phyloP scores from a whole-genome alignment of 306 rosid genomes.

The Prunus mongolica region DNA sequence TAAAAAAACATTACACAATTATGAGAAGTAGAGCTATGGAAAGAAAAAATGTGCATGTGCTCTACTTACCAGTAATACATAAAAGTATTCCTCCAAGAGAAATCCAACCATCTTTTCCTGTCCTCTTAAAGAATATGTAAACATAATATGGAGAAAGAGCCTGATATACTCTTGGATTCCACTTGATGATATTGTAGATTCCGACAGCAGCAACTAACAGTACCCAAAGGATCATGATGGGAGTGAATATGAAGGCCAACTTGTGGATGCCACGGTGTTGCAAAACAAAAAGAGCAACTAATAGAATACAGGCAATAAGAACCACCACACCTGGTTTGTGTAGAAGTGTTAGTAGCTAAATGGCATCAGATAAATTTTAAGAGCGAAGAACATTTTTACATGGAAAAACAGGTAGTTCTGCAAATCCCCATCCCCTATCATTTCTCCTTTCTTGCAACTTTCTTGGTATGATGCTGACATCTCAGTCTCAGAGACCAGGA shows the following conservation, averaged over 20 bases:
- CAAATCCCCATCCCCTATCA: neutral
- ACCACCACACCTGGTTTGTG: constrained; percentile 53
- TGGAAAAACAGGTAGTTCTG: neutral
- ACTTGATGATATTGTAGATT: constrained; percentile 64
- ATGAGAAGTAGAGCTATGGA: constrained; percentile 14
- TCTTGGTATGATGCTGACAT: neutral
- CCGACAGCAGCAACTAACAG: constrained; percentile 58
- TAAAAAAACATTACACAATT: constrained; percentile 18
- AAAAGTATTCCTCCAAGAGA: constrained; percentile 76
- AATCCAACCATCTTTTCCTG: constrained; percentile 77
- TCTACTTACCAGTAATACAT: constrained; percentile 62
- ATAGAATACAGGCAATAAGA: constrained; percentile 54
- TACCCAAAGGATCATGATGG: constrained; percentile 69
- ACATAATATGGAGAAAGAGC: constrained; percentile 82
- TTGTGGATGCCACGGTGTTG: constrained; percentile 83
- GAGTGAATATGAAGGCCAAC: constrained; percentile 73
- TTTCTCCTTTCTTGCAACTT: neutral
- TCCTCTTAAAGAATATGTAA: constrained; percentile 59
- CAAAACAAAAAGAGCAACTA: constrained; percentile 63
- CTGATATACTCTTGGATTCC: constrained; percentile 71
- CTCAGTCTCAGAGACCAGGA: constrained; percentile 1
- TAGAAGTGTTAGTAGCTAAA: constrained; percentile 22
- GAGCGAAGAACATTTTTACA: neutral
- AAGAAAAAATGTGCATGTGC: neutral
- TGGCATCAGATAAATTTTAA: neutral